These are phyloP conservation scores for Boletales sp. DNA, from an alignment of 768 basidiomycete species.

Conservation along the genomic window DNA sequence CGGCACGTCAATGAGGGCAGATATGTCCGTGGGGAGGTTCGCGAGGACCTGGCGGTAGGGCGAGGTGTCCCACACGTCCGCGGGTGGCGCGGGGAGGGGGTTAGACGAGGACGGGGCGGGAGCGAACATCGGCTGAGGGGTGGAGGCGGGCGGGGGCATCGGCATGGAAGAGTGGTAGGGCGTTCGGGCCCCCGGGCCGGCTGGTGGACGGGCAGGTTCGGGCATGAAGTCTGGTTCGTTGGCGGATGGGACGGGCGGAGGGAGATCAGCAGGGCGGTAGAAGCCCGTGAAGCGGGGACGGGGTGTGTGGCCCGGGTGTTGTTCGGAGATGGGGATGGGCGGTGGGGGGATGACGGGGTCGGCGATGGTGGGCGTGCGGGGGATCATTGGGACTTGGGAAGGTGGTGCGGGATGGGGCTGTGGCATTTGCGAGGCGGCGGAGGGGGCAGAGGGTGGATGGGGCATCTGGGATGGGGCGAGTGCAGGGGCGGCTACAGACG, in stretches of 20 bases:
- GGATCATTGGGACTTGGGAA: slow-evolving; percentile 14
- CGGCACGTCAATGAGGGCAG: slow-evolving; percentile 12
- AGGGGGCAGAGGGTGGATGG: too few relatives aligned
- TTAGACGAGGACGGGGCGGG: slow-evolving; percentile 30
- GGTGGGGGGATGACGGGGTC: slow-evolving; percentile 21
- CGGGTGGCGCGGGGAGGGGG: slow-evolving; percentile 63
- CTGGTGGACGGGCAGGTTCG: slow-evolving; percentile 5
- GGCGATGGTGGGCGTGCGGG: slow-evolving; percentile 7
- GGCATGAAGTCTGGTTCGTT: slow-evolving; percentile 1
- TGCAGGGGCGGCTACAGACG: neutral
- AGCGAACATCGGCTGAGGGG: slow-evolving; percentile 1
- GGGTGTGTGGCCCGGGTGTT: slow-evolving; percentile 5
- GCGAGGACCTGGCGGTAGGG: slow-evolving; percentile 53
- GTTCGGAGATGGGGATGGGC: slow-evolving; percentile 13
- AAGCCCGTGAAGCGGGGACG: slow-evolving; percentile 29
- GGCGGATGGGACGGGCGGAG: neutral
- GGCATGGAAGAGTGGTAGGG: slow-evolving; percentile 10
- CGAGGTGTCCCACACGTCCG: slow-evolving; percentile 53
- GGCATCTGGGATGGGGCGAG: neutral
- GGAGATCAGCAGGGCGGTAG: slow-evolving; percentile 18
- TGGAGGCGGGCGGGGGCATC: neutral
- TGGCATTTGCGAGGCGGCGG: slow-evolving; percentile 26
- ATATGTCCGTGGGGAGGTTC: slow-evolving; percentile 46
- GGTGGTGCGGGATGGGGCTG: slow-evolving; percentile 3
- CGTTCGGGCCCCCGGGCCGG: slow-evolving; percentile 10